Evolutionary conservation across 1,139 yeast species (phyloP), one percentile per base, ranked within the genome.

Genomic region (Candida sp.): DNA sequence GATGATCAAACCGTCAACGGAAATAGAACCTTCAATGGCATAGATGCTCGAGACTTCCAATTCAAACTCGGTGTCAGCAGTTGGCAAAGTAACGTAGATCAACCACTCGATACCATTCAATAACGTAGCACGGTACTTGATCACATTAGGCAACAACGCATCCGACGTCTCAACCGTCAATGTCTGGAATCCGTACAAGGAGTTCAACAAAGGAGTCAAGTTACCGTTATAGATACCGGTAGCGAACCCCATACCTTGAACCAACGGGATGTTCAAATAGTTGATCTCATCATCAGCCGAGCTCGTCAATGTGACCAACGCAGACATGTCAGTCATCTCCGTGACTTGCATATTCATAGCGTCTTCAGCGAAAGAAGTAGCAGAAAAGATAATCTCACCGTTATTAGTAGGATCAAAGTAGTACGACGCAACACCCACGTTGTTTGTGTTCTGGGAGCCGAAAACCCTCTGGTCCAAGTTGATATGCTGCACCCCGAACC

Each of bases 241-340:
- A 9, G 83, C 81, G 57, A 86, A 80, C n/a, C 96, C 96, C 90
- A 87, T 86, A 54, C 96, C 96, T 65, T 85, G 88, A 26, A 80
- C 81, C 52, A 80, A 59, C 5, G 83, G 81, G 45, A 75, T 59
- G 51, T 72, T 71, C 54, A 78, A 39, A 49, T 72, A 70, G 53
- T 75, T 69, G 28, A 64, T 40, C 1, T 57, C 61, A 25, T 65
- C 57, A 42, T 55, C 40, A 11, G 56, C 43, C 26, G 58, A 37
- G 32, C 77, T 71, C 28, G 81, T 66, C 49, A 88, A 63, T 3
- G 76, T 72, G 9, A 80, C 83, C 33, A 72, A 68, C 17, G 79
- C 86, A 4, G 93, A 85, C 72, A 86, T 77, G 31, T 80, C 76
- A 44, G 77, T 78, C 72, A 81, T 73, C 11, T 83, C 75, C n/a